Conservation (phyloP, 2,329 filamentous ascomycete genomes). For the Colletotrichum lini region DNA sequence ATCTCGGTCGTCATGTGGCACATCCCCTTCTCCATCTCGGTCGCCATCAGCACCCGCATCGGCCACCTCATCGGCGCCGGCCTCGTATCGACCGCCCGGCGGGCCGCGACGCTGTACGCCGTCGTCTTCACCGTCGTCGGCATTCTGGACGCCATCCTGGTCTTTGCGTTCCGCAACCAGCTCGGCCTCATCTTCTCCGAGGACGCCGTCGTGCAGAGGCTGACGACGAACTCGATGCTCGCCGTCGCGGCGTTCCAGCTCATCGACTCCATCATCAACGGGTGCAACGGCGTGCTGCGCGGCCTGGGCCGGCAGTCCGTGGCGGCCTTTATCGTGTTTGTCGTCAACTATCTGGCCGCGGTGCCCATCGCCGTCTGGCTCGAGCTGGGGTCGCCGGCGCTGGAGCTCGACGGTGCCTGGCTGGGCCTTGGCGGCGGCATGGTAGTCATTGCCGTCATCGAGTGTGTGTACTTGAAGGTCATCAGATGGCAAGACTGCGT, state of each 20-base stretch:
- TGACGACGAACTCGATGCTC: constrained; percentile 51
- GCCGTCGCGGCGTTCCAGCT: constrained; percentile 53
- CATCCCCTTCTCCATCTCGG: constrained; percentile 59
- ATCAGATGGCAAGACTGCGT: constrained; percentile 51
- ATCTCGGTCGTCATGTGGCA: constrained; percentile 59
- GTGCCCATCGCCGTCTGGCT: constrained; percentile 57
- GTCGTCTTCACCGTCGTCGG: constrained; percentile 52
- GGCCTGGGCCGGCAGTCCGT: constrained; percentile 56
- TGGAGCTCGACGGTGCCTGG: constrained; percentile 54
- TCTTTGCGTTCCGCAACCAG: constrained; percentile 50
- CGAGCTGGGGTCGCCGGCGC: constrained; percentile 50
- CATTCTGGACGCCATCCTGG: constrained; percentile 50
- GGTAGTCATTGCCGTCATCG: constrained; percentile 49
- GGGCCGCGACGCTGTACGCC: constrained; percentile 51
- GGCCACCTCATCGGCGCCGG: constrained; percentile 59
- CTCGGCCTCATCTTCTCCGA: constrained; percentile 52
- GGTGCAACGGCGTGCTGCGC: constrained; percentile 56
- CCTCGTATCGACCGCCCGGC: constrained; percentile 49
- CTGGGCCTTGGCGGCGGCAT: constrained; percentile 53
- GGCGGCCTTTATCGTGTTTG: constrained; percentile 54
- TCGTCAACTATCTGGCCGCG: constrained; percentile 55
- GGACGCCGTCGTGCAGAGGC: constrained; percentile 48
- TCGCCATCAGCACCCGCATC: constrained; percentile 59
- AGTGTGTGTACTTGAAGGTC: constrained; percentile 52
- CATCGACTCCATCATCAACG: constrained; percentile 53